Conservation (phyloP, 1,139 yeast genomes). For the Sugiyamaella neomexicana region DNA sequence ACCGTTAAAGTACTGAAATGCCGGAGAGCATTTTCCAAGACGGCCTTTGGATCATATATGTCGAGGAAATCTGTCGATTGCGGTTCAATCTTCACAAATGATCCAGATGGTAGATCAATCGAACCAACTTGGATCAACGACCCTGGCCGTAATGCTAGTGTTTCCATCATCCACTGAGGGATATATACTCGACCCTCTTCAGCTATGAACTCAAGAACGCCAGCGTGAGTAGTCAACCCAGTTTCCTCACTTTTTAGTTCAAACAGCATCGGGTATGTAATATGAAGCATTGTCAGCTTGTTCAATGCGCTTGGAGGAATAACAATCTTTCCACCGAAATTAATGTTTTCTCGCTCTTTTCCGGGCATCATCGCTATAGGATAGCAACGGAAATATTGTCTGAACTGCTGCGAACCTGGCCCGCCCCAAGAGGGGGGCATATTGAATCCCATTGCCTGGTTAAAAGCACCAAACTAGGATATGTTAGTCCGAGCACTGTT, state of each 20-base stretch:
- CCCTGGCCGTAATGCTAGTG: slow-evolving; percentile 73
- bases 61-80: slow-evolving; percentile 92
- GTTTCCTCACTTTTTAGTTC: slow-evolving; percentile 70
- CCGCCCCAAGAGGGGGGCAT: slow-evolving; percentile 14
- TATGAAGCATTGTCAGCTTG: slow-evolving; percentile 82
- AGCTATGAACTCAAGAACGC: slow-evolving; percentile 94
- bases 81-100: slow-evolving; percentile 90
- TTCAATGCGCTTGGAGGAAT: slow-evolving; percentile 91
- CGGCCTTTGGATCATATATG: slow-evolving; percentile 95
- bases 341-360: slow-evolving; percentile 71
- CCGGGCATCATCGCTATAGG: slow-evolving; percentile 93
- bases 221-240: slow-evolving; percentile 69
- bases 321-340: slow-evolving; percentile 95
- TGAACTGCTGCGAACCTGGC: slow-evolving; percentile 44
- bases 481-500: background rate
- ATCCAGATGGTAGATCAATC: slow-evolving; percentile 82
- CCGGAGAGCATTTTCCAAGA: slow-evolving; percentile 84
- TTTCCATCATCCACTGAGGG: slow-evolving; percentile 96
- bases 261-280: slow-evolving; percentile 94
- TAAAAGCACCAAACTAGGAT: slow-evolving; percentile 9
- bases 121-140: slow-evolving; percentile 66
- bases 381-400: slow-evolving; percentile 87
- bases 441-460: slow-evolving; percentile 11
- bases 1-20: slow-evolving; percentile 87
- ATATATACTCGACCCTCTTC: slow-evolving; percentile 95